These are phyloP conservation scores for Syzygium malaccense DNA, from an alignment of 441 rosid genomes.

Conservation along the genomic window DNA sequence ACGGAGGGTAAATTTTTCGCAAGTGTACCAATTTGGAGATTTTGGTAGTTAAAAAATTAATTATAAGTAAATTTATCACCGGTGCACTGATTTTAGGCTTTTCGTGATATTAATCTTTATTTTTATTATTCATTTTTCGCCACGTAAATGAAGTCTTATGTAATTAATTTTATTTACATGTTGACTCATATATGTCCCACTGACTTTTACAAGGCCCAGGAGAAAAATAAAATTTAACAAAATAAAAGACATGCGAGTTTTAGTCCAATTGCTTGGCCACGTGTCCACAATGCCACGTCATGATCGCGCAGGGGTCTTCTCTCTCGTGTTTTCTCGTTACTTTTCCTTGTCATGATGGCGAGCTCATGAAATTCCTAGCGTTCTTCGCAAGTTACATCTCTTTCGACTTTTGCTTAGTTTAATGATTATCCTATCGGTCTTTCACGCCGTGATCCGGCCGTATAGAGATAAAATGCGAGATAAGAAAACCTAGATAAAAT, in stretches of 20 bases:
- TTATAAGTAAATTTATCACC: too few species aligned
- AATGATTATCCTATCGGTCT: background rate
- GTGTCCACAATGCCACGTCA: background rate
- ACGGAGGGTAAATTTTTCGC: too few species aligned
- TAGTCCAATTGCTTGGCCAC: background rate
- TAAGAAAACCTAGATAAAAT: too few species aligned
- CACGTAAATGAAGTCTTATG: background rate
- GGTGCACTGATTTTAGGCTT: too few species aligned
- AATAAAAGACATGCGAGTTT: background rate
- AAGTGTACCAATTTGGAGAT: too few species aligned
- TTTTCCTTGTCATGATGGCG: background rate
- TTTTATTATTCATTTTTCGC: accelerated
- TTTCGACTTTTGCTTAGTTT: background rate
- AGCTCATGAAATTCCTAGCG: background rate
- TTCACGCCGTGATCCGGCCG: too few species aligned
- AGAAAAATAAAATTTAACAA: background rate
- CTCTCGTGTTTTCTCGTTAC: background rate
- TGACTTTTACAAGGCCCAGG: background rate
- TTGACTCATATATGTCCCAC: background rate
- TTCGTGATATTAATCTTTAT: background rate
- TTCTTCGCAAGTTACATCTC: background rate
- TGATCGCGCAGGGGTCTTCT: background rate
- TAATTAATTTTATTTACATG: background rate
- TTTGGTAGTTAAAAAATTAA: too few species aligned
- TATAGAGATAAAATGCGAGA: too few species aligned